These are phyloP conservation scores for Heliamphora pulchella DNA, from an alignment of 179 eudicot genomes.

Conservation along the genomic window DNA sequence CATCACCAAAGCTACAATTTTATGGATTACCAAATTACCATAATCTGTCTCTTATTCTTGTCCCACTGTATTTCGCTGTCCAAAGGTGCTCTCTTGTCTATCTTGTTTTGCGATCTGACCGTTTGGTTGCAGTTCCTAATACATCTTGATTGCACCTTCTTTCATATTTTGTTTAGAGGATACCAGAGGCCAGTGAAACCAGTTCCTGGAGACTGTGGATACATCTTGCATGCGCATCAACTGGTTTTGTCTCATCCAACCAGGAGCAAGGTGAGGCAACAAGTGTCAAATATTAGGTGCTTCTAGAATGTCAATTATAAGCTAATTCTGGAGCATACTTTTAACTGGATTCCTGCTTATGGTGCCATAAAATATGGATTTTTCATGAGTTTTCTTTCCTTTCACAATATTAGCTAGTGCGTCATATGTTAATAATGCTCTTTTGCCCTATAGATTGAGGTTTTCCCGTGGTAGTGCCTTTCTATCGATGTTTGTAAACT, in stretches of 20 bases:
- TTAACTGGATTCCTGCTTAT: background rate
- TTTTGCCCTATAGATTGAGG: background rate
- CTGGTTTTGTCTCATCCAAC: slow-evolving; percentile 61
- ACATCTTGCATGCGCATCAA: slow-evolving; percentile 85
- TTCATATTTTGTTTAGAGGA: slow-evolving; percentile 44
- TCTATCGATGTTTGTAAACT: background rate
- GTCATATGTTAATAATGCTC: too few relatives aligned
- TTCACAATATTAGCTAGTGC: background rate
- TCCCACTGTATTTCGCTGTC: background rate
- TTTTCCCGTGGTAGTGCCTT: background rate
- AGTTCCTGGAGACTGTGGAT: slow-evolving; percentile 97
- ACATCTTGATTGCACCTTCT: background rate
- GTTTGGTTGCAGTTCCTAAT: background rate
- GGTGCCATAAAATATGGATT: background rate
- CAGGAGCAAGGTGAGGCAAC: slow-evolving; percentile 52
- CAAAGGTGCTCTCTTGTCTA: background rate
- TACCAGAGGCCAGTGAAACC: slow-evolving; percentile 75
- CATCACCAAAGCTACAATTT: too few relatives aligned
- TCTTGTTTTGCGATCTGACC: background rate
- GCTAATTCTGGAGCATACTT: background rate
- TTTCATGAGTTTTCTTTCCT: background rate
- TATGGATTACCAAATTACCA: too few relatives aligned
- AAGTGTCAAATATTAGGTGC: background rate
- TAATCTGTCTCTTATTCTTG: background rate
- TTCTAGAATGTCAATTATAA: background rate